Percentiles rank a stretch among this genome's conserved stretches.
Conservation (phyloP, 345 rosid genomes). For the Ceriops tagal region DNA sequence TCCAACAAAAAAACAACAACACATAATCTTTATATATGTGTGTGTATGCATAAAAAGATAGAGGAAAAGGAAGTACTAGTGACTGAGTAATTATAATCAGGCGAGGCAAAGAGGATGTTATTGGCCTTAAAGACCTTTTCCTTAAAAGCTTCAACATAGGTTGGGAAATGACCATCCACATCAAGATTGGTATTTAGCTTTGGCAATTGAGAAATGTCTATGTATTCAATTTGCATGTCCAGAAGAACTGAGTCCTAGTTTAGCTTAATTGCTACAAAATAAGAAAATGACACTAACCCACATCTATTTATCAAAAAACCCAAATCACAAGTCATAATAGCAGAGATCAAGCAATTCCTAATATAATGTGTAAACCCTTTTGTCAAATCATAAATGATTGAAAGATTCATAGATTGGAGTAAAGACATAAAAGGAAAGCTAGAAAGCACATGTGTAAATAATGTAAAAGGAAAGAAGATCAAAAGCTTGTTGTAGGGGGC, state of each 20-base stretch:
- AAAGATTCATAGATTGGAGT: background rate
- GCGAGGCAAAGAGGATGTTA: conserved; percentile 68
- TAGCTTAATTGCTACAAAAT: conserved; percentile 13
- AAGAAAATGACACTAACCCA: background rate
- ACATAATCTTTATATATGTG: background rate
- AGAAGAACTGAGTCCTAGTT: conserved; percentile 11
- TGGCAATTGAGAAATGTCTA: conserved; percentile 18
- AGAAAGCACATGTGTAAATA: no score
- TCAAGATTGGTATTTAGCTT: conserved; percentile 21
- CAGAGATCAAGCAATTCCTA: conserved; percentile 28
- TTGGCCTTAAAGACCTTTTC: conserved; percentile 57
- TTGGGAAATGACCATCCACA: conserved; percentile 51
- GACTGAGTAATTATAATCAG: conserved; percentile 74
- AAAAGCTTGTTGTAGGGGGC: no score
- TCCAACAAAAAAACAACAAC: background rate
- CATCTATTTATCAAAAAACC: background rate
- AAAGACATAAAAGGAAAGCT: background rate
- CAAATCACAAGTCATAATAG: background rate
- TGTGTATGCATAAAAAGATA: no score
- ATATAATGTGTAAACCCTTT: background rate
- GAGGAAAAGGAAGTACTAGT: conserved; percentile 34
- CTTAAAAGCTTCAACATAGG: conserved; percentile 62
- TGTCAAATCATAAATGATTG: background rate
- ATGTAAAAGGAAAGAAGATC: no score
- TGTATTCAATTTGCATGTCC: conserved; percentile 16